These are phyloP conservation scores for Solanum phureja DNA, from an alignment of 257 asterid genomes.

Conservation along the genomic window DNA sequence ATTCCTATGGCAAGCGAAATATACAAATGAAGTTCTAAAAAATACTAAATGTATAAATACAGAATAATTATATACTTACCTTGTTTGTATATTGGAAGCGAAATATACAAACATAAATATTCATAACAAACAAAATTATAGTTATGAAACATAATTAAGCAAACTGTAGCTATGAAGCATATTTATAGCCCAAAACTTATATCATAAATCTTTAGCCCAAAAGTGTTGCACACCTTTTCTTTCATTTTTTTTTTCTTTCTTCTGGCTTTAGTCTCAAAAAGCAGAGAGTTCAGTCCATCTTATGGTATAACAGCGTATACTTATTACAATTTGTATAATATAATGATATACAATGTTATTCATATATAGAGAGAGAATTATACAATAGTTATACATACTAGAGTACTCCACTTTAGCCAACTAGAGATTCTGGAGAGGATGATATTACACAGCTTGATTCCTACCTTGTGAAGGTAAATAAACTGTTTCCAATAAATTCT, in stretches of 20 bases:
- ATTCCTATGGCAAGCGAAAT: no score
- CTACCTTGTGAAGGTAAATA: not conserved
- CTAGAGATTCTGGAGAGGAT: not conserved
- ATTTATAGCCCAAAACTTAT: not conserved
- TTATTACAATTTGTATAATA: no score
- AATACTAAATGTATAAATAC: no score
- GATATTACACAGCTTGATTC: not conserved
- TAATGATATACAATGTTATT: no score
- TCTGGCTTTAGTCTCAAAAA: not conserved
- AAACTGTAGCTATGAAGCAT: not conserved
- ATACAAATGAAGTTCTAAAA: no score
- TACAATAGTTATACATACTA: not conserved
- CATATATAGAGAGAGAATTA: not conserved
- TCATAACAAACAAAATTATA: no score
- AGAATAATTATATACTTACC: no score
- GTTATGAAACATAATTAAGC: no score
- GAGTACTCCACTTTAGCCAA: not conserved
- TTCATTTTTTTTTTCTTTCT: not conserved
- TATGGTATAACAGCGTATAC: not conserved
- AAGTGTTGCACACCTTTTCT: not conserved
- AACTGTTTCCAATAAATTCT: fast-evolving
- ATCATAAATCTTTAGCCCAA: not conserved
- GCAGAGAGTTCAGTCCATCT: not conserved
- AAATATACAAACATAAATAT: no score
- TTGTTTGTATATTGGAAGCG: not conserved